Base-by-base conservation (phyloP, 352 stramenopile genomes). In the Globisporangium emineosum region DNA sequence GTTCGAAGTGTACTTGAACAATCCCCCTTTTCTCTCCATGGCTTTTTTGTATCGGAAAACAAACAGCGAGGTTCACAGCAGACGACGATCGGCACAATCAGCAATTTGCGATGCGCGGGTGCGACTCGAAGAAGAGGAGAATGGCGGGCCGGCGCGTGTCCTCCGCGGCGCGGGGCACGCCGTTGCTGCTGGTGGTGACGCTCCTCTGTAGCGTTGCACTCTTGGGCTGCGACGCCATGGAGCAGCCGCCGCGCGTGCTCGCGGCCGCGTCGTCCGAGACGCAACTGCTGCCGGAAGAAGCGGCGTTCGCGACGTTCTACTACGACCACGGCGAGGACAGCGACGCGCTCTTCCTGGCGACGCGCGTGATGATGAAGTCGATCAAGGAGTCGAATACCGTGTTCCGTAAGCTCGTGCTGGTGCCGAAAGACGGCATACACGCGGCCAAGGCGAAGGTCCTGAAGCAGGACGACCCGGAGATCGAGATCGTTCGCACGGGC, bases 341-440 rank as follows among this genome's bases (percentile, higher is more conserved):
- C 50, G 67, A 72, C 40, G 63, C 63, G 21, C 62, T 72, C 19
- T 66, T 72, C n/a, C 54, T 72, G 21, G 63, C 67, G 17, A 71
- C 60, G 53, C 62, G 67, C 57, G 67, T 72, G 40, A 43, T 72
- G 32, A 71, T 69, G 58, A 51, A 54, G 32, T 69, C 64, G 35
- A 57, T 69, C 35, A 33, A 54, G 25, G 40, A 66, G 52, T 56
- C 61, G 13, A n/a, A 84, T 21, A 88, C 83, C 49, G 77, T 76
- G 60, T 93, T 86, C 62, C 79, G 83, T 23, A 76, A 77, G 32
- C 74, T 93, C 63, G 79, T 93, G 65, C 79, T 93, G 49, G 81
- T 89, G 5, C 82, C 84, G 17, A 68, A 84, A 53, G 84, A 93
- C 68, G 82, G 82, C 25, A 70, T 93, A 12, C 37, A 64, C 49